phyloP scores from a whole-genome alignment of 2,329 filamentous ascomycete species.

The Talaromyces islandicus region DNA sequence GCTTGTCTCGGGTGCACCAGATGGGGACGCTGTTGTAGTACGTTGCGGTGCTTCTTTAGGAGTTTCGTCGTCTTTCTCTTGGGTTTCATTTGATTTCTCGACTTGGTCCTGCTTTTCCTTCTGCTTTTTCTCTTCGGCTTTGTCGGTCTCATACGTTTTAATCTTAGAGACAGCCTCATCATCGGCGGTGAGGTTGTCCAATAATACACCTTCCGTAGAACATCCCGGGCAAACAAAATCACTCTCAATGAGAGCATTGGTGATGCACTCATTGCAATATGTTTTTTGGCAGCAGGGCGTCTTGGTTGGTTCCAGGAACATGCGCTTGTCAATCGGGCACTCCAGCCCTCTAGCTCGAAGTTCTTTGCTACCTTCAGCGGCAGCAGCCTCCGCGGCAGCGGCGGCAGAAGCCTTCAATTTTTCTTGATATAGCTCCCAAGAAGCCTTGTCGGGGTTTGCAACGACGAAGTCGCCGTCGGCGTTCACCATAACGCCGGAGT shows the following conservation, averaged over 20 bases:
- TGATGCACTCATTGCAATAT: slow-evolving; percentile 99
- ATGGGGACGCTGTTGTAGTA: slow-evolving; percentile 21
- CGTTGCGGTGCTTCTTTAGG: slow-evolving; percentile 8
- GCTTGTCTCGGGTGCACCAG: slow-evolving; percentile 26
- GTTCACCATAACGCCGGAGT: slow-evolving; percentile 93
- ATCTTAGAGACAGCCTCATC: slow-evolving; percentile 73
- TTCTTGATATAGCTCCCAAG: slow-evolving; percentile 96
- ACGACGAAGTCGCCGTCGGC: slow-evolving; percentile 96
- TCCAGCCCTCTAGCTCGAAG: slow-evolving; percentile 81
- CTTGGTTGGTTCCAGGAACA: slow-evolving; percentile 98
- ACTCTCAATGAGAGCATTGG: slow-evolving; percentile 96
- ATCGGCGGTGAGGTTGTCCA: slow-evolving; percentile 84
- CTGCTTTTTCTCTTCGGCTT: slow-evolving; percentile 38
- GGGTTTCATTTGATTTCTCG: slow-evolving; percentile 19
- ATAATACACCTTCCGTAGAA: slow-evolving; percentile 80
- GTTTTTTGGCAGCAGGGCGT: slow-evolving; percentile 97
- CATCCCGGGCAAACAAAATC: slow-evolving; percentile 95
- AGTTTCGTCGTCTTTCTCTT: slow-evolving; percentile 12
- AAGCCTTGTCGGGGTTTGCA: slow-evolving; percentile 87
- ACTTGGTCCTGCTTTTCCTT: slow-evolving; percentile 30
- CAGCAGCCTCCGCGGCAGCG: slow-evolving; percentile 72
- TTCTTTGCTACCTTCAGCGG: slow-evolving; percentile 73
- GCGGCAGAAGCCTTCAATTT: slow-evolving; percentile 83
- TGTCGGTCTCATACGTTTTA: slow-evolving; percentile 62
- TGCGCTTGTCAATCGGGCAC: slow-evolving; percentile 93